Evolutionary conservation across 176 grass and related monocot genomes (phyloP).

Genomic region (Oryza coarctata): DNA sequence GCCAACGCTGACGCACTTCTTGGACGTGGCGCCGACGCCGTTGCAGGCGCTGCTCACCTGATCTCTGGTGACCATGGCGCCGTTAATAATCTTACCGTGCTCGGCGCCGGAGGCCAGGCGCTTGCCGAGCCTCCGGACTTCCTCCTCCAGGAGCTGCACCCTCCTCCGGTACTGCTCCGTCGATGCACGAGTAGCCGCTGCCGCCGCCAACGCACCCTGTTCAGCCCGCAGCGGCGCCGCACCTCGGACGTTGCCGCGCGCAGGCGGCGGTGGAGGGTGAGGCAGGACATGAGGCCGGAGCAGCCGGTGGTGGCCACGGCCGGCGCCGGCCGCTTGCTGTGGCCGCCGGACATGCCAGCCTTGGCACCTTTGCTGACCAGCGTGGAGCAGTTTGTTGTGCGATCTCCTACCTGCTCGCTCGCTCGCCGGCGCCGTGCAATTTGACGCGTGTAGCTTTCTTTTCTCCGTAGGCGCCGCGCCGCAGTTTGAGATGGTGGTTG

Average conservation of each 20-base stretch:
- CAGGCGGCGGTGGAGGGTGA: constrained; percentile 26
- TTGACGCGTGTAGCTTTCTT: neutral
- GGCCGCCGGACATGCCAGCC: neutral
- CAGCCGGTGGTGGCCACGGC: constrained; percentile 42
- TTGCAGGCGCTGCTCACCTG: neutral
- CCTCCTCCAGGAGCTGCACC: constrained; percentile 47
- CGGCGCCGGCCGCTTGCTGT: constrained; percentile 4
- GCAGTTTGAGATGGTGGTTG: neutral
- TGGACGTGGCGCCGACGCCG: neutral
- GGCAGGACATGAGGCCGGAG: constrained; percentile 35
- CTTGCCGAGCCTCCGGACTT: constrained; percentile 37
- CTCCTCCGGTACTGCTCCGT: constrained; percentile 27
- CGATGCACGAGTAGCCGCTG: neutral
- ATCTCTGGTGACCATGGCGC: neutral
- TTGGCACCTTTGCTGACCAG: neutral
- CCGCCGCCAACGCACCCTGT: neutral
- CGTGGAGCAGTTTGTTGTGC: neutral
- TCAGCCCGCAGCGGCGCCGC: neutral
- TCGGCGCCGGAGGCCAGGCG: neutral
- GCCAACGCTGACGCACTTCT: neutral
- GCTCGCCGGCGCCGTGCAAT: too few relatives aligned
- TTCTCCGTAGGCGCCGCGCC: neutral
- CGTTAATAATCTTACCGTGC: too few relatives aligned
- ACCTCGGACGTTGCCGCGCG: neutral
- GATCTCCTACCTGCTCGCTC: neutral